These are phyloP conservation scores for Acacia pycnantha DNA, from an alignment of 331 rosid species.

Conservation along the genomic window DNA sequence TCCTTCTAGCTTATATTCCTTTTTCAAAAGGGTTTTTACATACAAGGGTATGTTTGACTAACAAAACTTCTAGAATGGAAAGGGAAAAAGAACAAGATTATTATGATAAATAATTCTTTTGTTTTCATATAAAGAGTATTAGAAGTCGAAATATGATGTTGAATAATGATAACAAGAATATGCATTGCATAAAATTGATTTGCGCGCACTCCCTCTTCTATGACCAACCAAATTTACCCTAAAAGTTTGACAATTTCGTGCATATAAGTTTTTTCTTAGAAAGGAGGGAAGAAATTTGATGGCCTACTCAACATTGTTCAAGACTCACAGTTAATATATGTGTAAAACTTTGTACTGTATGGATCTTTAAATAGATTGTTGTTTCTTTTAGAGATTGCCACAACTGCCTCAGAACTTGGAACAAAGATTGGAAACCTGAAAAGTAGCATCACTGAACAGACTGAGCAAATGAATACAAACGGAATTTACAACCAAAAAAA, in stretches of 20 bases:
- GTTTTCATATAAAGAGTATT: background rate
- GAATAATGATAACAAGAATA: background rate
- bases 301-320: constrained; percentile 5
- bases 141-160: background rate
- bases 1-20: background rate
- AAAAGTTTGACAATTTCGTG: constrained; percentile 9
- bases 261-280: background rate
- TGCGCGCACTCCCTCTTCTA: background rate
- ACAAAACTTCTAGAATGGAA: background rate
- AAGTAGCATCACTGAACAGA: constrained; percentile 44
- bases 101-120: background rate
- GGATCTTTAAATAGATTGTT: constrained; percentile 19
- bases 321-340: constrained; percentile 4
- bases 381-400: constrained; percentile 53
- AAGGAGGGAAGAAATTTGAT: background rate
- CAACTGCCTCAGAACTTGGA: constrained; percentile 61
- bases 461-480: constrained; percentile 32
- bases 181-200: background rate
- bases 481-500: constrained; percentile 26
- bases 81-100: background rate
- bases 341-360: background rate
- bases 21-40: background rate
- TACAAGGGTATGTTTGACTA: background rate
- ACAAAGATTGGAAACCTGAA: constrained; percentile 51
- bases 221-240: background rate